These are phyloP conservation scores for Monosporozyma solicola DNA, from an alignment of 805 yeast species.

Conservation along the genomic window DNA sequence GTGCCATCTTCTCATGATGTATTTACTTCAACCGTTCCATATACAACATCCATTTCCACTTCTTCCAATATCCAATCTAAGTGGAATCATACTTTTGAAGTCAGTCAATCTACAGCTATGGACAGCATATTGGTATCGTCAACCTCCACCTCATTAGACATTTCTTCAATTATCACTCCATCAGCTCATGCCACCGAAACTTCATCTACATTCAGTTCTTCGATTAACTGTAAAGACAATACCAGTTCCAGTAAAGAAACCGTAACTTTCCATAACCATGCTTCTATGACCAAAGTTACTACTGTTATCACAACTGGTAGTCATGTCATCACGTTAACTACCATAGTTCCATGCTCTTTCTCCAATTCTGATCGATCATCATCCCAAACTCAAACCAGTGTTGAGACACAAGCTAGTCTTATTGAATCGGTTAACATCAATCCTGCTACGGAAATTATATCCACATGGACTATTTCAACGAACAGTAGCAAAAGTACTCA, in stretches of 20 bases:
- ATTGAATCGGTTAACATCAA: not conserved
- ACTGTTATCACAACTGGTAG: not conserved
- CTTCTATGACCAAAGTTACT: constrained; percentile 40
- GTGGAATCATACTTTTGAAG: no score
- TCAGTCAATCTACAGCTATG: no score
- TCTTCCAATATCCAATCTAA: constrained; percentile 12
- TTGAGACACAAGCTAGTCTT: no score
- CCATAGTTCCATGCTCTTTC: constrained; percentile 56
- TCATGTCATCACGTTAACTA: constrained; percentile 39
- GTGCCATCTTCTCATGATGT: not conserved
- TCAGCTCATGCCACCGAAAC: not conserved
- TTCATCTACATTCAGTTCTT: not conserved
- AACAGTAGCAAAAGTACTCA: no score
- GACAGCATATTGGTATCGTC: constrained; percentile 7
- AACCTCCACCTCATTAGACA: constrained; percentile 10
- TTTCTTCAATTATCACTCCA: not conserved
- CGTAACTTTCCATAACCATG: constrained; percentile 49
- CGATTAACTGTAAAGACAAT: not conserved
- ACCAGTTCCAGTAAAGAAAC: constrained; percentile 6
- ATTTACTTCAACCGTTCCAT: not conserved
- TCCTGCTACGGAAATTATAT: not conserved
- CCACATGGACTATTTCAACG: no score
- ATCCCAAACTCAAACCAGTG: no score
- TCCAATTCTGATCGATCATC: not conserved
- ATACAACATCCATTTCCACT: not conserved